Evolutionary conservation across 768 basidiomycete species (phyloP).

Genomic region (Stropharia rugosoannulata): DNA sequence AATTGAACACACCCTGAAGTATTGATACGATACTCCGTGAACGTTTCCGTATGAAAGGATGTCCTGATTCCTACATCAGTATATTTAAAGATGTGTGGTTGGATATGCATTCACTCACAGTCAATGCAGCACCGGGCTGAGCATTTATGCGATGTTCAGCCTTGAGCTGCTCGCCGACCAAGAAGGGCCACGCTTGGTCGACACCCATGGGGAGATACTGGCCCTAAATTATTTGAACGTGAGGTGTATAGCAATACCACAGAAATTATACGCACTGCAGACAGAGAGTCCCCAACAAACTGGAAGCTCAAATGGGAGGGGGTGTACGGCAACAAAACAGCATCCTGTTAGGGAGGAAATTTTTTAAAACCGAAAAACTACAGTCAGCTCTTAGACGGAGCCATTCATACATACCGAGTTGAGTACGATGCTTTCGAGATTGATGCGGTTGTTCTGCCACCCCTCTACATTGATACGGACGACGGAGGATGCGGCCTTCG

Average conservation of each 20-base stretch:
- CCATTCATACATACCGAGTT: conserved; percentile 38
- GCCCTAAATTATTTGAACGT: conserved; percentile 31
- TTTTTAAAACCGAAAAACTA: too few relatives aligned
- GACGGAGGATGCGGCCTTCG: conserved; percentile 19
- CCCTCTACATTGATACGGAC: conserved; percentile 53
- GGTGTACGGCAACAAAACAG: conserved; percentile 41
- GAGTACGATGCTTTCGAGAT: conserved; percentile 44
- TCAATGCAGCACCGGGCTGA: conserved; percentile 54
- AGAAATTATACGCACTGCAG: conserved; percentile 37
- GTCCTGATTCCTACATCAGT: conserved; percentile 31
- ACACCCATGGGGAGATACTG: conserved; percentile 54
- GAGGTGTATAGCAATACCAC: background rate
- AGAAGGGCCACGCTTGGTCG: conserved; percentile 56
- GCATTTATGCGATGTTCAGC: conserved; percentile 52
- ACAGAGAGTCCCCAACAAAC: conserved; percentile 59
- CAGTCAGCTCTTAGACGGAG: background rate
- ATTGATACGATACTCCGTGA: conserved; percentile 52
- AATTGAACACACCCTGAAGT: conserved; percentile 36
- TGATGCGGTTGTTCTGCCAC: conserved; percentile 59
- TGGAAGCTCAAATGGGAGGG: conserved; percentile 48
- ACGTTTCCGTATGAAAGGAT: conserved; percentile 51
- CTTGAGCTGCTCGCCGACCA: conserved; percentile 48
- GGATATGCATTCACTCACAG: conserved; percentile 22
- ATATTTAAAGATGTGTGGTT: background rate
- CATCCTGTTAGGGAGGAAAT: conserved; percentile 36